Conservation (phyloP, 768 basidiomycete genomes). For the Serendipita sp. region DNA sequence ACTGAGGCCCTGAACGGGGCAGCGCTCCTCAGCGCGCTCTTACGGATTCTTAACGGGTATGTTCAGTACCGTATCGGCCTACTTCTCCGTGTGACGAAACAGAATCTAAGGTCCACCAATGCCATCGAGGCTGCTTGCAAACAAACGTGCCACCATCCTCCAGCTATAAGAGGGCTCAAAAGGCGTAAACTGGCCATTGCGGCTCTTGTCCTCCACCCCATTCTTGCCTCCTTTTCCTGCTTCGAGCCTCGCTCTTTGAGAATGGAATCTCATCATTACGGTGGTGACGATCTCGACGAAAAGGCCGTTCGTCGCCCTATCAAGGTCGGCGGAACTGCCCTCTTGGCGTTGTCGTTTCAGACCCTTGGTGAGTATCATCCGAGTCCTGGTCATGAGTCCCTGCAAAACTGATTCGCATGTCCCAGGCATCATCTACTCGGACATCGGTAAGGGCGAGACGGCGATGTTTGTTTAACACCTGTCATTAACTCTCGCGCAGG, state of each 20-base stretch:
- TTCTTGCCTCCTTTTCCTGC: background rate
- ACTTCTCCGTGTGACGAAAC: no score
- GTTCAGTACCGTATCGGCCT: no score
- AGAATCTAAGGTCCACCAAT: no score
- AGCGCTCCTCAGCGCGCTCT: background rate
- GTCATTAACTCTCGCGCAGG: conserved; percentile 14
- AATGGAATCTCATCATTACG: background rate
- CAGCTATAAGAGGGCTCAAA: background rate
- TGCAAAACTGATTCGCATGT: background rate
- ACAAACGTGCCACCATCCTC: background rate
- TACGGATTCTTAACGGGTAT: background rate
- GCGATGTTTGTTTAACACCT: background rate
- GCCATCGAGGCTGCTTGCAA: background rate
- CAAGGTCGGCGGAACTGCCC: conserved; percentile 8
- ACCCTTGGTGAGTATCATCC: background rate
- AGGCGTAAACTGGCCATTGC: background rate
- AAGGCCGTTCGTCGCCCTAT: background rate
- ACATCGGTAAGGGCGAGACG: conserved; percentile 21
- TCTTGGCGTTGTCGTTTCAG: conserved; percentile 18
- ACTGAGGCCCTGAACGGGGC: no score
- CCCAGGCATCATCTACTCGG: conserved; percentile 29
- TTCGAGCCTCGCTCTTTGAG: no score
- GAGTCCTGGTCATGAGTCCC: background rate
- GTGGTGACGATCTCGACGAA: background rate
- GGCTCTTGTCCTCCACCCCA: background rate